Percentiles rank a stretch among this genome's conserved stretches.
Conservation (phyloP, 2,329 filamentous ascomycete species). For the Trichoderma hamatum region DNA sequence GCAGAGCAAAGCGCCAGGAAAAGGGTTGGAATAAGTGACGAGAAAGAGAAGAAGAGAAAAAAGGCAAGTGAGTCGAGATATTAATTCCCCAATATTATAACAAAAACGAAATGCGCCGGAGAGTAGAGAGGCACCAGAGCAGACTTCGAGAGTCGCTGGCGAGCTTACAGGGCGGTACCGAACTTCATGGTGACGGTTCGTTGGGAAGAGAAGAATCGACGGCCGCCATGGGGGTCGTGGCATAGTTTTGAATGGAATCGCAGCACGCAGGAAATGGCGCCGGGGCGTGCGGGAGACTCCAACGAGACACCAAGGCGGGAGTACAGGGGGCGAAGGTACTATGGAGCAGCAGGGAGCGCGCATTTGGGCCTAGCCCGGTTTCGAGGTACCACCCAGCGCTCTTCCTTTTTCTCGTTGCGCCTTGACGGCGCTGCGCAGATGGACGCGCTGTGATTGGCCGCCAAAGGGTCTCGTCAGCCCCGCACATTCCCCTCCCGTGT, state of each 20-base stretch:
- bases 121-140: slow-evolving; percentile 50
- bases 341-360: neutral
- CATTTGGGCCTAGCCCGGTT: neutral
- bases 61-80: slow-evolving; percentile 27
- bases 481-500: slow-evolving; percentile 10
- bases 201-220: slow-evolving; percentile 39
- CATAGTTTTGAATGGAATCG: slow-evolving; percentile 41
- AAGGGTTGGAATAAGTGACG: slow-evolving; percentile 1
- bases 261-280: slow-evolving; percentile 13
- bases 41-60: slow-evolving; percentile 29
- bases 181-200: slow-evolving; percentile 60
- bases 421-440: neutral
- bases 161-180: slow-evolving; percentile 54
- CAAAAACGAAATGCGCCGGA: slow-evolving; percentile 40
- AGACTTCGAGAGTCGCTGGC: slow-evolving; percentile 60
- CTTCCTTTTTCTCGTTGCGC: neutral
- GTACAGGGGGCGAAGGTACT: slow-evolving; percentile 9
- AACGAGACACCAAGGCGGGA: slow-evolving; percentile 14
- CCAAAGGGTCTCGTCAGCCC: neutral
- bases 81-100: slow-evolving; percentile 34
- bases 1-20: slow-evolving; percentile 9
- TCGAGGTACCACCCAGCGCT: neutral
- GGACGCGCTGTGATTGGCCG: slow-evolving; percentile 3
- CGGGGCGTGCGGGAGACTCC: slow-evolving; percentile 22
- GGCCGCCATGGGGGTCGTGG: slow-evolving; percentile 37